Conservation (phyloP, 2,329 filamentous ascomycete species). For the Akanthomyces muscarius region DNA sequence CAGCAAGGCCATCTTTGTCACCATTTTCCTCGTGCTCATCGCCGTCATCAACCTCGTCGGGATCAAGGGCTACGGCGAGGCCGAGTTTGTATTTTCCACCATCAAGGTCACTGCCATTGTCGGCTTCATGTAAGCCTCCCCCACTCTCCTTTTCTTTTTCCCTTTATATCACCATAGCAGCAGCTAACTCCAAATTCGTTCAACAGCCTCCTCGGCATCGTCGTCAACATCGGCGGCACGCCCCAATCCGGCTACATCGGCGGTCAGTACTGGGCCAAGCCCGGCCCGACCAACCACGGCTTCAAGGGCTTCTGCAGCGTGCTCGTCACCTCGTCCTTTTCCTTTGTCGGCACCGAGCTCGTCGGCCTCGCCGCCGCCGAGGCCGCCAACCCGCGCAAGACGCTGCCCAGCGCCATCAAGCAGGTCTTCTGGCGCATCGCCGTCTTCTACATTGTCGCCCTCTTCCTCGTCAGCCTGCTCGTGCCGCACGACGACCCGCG, state of each 20-base stretch:
- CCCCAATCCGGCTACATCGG: constrained; percentile 25
- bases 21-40: constrained; percentile 63
- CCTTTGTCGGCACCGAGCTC: constrained; percentile 51
- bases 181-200: neutral
- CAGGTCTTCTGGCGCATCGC: constrained; percentile 49
- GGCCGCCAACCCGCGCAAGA: constrained; percentile 46
- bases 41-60: constrained; percentile 26
- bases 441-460: constrained; percentile 44
- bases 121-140: constrained; percentile 23
- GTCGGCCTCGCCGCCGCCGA: constrained; percentile 51
- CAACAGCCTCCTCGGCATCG: constrained; percentile 20
- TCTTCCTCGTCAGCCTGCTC: constrained; percentile 43
- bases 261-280: constrained; percentile 37
- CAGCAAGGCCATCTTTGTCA: constrained; percentile 68
- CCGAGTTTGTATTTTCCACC: constrained; percentile 25
- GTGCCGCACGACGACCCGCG: constrained; percentile 36
- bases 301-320: constrained; percentile 50
- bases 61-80: constrained; percentile 26
- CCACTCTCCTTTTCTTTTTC: neutral
- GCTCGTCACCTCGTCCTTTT: constrained; percentile 51
- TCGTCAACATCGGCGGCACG: constrained; percentile 39
- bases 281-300: constrained; percentile 42
- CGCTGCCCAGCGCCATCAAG: constrained; percentile 43
- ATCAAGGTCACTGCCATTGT: constrained; percentile 26
- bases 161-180: too few species aligned